A percentile compares a stretch with the other conserved stretches of the same genome.
Evolutionary conservation across 2,329 filamentous ascomycete genomes (phyloP).

Genomic region (Hymenoscyphus infarciens): DNA sequence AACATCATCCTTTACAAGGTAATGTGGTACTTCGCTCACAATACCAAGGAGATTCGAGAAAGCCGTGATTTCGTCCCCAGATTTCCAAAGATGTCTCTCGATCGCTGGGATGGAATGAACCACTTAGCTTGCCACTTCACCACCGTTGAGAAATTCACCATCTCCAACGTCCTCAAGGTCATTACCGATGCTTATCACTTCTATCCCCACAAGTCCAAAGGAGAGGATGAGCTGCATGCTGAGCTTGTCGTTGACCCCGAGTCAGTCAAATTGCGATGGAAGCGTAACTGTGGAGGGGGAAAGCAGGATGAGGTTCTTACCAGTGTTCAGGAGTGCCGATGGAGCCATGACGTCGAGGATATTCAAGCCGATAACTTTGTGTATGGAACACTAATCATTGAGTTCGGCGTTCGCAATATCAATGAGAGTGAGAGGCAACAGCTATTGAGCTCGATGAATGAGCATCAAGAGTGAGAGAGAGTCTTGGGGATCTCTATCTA

Average conservation of each 20-base stretch:
- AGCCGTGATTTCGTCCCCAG: neutral
- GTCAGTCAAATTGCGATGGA: neutral
- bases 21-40: neutral
- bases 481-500: too few relatives aligned
- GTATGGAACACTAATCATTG: neutral
- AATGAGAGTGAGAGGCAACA: neutral
- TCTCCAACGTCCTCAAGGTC: neutral
- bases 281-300: neutral
- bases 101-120: neutral
- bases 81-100: neutral
- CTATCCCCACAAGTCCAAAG: neutral
- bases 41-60: neutral
- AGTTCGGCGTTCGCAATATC: neutral
- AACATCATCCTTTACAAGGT: neutral
- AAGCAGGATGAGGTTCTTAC: neutral
- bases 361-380: neutral
- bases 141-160: neutral
- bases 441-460: too few relatives aligned
- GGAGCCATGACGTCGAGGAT: neutral
- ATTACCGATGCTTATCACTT: neutral
- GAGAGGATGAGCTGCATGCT: neutral
- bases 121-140: neutral
- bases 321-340: neutral
- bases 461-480: too few relatives aligned
- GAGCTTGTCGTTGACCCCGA: neutral